These are phyloP conservation scores for Phalaenopsis equestris DNA, from an alignment of 106 monocot genomes.

Conservation along the genomic window DNA sequence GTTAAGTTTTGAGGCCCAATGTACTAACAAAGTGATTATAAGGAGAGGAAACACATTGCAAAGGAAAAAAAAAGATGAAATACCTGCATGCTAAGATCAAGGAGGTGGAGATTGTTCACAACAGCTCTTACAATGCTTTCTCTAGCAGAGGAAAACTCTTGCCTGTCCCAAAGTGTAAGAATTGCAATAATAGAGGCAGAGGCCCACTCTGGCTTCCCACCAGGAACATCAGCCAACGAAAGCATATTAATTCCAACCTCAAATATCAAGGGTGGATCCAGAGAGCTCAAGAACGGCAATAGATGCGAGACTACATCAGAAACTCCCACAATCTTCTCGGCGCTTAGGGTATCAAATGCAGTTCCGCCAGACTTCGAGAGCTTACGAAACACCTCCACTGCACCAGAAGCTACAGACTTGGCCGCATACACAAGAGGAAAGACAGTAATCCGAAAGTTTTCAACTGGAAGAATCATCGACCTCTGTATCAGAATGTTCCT, in stretches of 20 bases:
- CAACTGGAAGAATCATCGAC: conserved; percentile 72
- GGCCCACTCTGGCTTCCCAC: conserved; percentile 99
- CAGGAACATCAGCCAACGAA: conserved; percentile 90
- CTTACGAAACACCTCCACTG: conserved; percentile 64
- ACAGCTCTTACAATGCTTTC: conserved; percentile 96
- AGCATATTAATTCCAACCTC: conserved; percentile 98
- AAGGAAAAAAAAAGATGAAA: background rate
- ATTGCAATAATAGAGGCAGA: conserved; percentile 88
- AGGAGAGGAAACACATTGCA: background rate
- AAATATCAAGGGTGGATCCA: conserved; percentile 91
- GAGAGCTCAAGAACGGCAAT: conserved; percentile 81
- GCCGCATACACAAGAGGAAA: conserved; percentile 79
- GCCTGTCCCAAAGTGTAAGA: conserved; percentile 92
- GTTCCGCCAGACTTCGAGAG: conserved; percentile 43
- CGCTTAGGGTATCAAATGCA: conserved; percentile 13
- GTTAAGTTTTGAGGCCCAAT: background rate
- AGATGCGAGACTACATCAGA: conserved; percentile 90
- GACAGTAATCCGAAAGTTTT: conserved; percentile 72
- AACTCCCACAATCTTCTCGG: conserved; percentile 81
- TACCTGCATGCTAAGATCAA: conserved; percentile 99
- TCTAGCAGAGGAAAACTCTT: conserved; percentile 89
- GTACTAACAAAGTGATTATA: background rate
- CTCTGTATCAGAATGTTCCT: conserved; percentile 84
- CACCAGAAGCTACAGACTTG: conserved; percentile 80
- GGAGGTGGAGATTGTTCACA: conserved; percentile 82